Evolutionary conservation across 106 monocot species (phyloP).

Genomic region (Chionographis japonica): DNA sequence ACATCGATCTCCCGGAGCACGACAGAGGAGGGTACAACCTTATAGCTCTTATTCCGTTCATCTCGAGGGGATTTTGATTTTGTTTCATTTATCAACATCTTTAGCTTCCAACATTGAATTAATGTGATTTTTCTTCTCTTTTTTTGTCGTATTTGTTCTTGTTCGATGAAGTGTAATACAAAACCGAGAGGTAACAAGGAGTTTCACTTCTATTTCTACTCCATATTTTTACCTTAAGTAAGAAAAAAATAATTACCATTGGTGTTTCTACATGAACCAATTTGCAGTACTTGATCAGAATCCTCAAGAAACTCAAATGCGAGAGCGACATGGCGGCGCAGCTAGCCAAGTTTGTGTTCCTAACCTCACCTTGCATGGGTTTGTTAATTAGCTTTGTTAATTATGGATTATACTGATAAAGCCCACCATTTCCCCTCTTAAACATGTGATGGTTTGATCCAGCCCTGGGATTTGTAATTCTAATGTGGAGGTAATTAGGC

Average conservation of each 20-base stretch:
- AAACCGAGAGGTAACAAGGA: conserved; percentile 30
- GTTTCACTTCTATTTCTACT: neutral
- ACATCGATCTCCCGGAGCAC: conserved; percentile 49
- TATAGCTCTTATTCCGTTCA: neutral
- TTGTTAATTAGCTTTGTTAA: neutral
- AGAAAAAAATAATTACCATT: neutral
- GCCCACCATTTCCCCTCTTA: neutral
- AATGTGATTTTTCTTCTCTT: neutral
- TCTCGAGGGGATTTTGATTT: neutral
- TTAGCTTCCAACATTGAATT: neutral
- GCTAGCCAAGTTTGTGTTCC: conserved; percentile 31
- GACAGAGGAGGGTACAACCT: conserved; percentile 43
- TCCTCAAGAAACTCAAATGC: conserved; percentile 65
- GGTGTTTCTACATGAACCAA: neutral
- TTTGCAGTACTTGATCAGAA: conserved; percentile 55
- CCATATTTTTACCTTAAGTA: neutral
- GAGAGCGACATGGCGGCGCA: conserved; percentile 65
- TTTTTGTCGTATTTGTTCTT: neutral
- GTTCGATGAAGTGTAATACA: conserved; percentile 19
- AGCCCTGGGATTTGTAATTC: conserved; percentile 33
- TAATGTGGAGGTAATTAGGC: conserved; percentile 47
- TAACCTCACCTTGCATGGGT: neutral
- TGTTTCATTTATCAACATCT: neutral
- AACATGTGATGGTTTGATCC: conserved; percentile 6
- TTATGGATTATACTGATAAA: neutral